Conservation (phyloP, 495 filamentous ascomycete genomes). For the Penicillium herquei region DNA sequence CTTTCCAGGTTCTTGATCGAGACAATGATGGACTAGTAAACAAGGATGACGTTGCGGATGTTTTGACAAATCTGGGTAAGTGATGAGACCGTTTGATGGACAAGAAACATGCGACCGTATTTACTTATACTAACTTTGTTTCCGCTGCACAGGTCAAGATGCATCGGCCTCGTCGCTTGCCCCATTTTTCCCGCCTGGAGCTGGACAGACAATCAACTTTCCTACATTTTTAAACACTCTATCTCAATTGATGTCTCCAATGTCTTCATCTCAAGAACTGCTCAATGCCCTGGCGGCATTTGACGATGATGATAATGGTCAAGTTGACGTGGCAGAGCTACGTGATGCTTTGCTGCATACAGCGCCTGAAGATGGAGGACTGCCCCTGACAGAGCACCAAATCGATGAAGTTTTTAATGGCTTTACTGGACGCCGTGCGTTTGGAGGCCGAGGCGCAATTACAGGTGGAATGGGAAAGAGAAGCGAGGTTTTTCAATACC, state of each 20-base stretch:
- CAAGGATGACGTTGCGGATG: constrained; percentile 75
- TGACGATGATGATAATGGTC: constrained; percentile 91
- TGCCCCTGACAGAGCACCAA: constrained; percentile 66
- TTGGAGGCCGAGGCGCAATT: constrained; percentile 46
- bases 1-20: constrained; percentile 82
- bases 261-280: constrained; percentile 75
- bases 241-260: constrained; percentile 63
- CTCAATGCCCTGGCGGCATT: constrained; percentile 88
- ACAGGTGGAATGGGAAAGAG: constrained; percentile 32
- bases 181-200: constrained; percentile 71
- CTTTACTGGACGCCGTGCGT: constrained; percentile 78
- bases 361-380: constrained; percentile 69
- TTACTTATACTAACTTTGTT: not conserved
- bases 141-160: constrained; percentile 44
- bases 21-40: constrained; percentile 74
- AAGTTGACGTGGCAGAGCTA: constrained; percentile 80
- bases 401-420: constrained; percentile 80
- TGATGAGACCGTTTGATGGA: not conserved
- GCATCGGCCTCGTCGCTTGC: constrained; percentile 60
- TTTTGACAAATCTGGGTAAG: constrained; percentile 73
- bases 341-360: constrained; percentile 81
- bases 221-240: constrained; percentile 80
- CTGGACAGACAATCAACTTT: constrained; percentile 70
- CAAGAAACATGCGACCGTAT: not conserved
- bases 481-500: constrained; percentile 47